Evolutionary conservation across 345 rosid species (phyloP), one percentile per base, ranked within the genome.

Genomic region (Acer negundo): DNA sequence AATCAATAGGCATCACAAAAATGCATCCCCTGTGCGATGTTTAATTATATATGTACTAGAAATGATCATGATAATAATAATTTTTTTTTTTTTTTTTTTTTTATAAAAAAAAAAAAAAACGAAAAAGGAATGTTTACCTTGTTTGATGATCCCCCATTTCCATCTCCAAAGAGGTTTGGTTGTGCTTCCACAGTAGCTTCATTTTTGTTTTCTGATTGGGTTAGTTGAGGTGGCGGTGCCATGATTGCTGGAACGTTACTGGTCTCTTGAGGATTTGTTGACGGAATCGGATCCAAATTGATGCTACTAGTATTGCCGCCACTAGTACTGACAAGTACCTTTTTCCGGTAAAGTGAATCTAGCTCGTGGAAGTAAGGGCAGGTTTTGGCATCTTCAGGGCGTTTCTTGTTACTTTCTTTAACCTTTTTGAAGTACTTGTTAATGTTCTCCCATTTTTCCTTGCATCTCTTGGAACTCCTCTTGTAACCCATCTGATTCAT

Each of bases 381-480:
- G 5, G 98, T 93, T 74, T 93, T 93, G 74, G 95, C 92, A 78
- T 92, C 98, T 69, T 89, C 91, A n/a, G 93, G 93, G 58, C 98
- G 91, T 82, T 81, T 83, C 87, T 90, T 92, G 80, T 86, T 90
- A 73, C 95, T 87, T 78, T 93, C 98, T 82, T 93, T 93, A 42
- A 92, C 98, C 80, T 93, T 93, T 86, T 93, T 93, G 87, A 85
- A 93, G 81, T 93, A 93, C 69, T 93, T 93, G 86, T 93, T 93
- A 64, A 93, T 93, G 79, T 93, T 93, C 80, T 93, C 98, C 98
- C 98, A 93, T 77, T 93, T 93, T 82, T 93, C 97, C 78, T 93
- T 93, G 81, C 98, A 93, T 81, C 97, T 80, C 69, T 93, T 93
- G 1, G 98, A 79, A 75, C 70, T 90, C 53, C 98, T 80, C 35